Percentiles rank a stretch among this genome's conserved stretches.
Evolutionary conservation across 2,329 filamentous ascomycete species (phyloP).

Genomic region (Trichoderma arundinaceum): DNA sequence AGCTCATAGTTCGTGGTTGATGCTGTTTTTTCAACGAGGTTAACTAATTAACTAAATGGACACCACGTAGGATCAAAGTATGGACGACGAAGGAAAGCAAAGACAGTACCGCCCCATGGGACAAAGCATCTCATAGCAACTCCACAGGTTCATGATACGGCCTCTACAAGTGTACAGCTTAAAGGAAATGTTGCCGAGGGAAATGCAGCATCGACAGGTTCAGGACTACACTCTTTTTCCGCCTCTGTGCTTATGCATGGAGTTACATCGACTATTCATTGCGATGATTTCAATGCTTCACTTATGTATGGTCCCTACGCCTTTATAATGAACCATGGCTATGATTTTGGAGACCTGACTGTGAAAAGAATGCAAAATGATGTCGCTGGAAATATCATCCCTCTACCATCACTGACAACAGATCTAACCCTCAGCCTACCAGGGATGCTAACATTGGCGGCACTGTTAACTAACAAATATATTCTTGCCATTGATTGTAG

Average conservation of each 20-base stretch:
- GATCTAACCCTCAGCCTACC: neutral
- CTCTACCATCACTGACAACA: neutral
- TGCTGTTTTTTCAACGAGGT: no score
- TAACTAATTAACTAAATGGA: neutral
- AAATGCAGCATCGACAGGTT: no score
- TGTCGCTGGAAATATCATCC: neutral
- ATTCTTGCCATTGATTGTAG: conserved; percentile 18
- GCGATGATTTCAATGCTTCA: no score
- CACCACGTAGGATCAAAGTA: neutral
- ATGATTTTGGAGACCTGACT: neutral
- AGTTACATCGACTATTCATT: no score
- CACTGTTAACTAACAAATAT: conserved; percentile 15
- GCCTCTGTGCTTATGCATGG: no score
- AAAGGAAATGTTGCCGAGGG: no score
- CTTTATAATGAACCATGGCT: neutral
- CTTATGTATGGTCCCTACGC: no score
- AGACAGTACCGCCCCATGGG: neutral
- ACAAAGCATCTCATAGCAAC: no score
- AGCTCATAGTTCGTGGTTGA: conserved; percentile 2
- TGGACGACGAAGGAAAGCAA: conserved; percentile 6
- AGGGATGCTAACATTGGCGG: conserved; percentile 6
- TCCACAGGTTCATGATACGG: no score
- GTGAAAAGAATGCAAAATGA: neutral
- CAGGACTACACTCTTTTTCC: no score
- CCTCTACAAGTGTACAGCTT: no score